A percentile compares a stretch with the other conserved stretches of the same genome.
Evolutionary conservation across 139 green algal genomes (phyloP).

Genomic region (Picochlorum sp.): DNA sequence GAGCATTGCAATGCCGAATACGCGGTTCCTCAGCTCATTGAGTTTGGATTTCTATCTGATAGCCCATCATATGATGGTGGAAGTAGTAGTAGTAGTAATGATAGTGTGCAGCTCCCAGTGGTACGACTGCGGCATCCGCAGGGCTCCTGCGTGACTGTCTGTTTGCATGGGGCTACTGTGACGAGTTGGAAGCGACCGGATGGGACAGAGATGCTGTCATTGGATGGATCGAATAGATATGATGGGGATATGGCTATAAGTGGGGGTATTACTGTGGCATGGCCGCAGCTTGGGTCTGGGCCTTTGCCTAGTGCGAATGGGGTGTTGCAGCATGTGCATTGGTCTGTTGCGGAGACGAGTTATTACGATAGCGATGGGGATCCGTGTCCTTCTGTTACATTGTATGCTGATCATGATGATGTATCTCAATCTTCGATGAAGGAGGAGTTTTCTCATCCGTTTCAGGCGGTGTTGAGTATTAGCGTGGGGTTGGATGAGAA

Average conservation of each 20-base stretch:
- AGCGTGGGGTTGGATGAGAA: constrained; percentile 6
- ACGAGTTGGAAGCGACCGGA: constrained; percentile 24
- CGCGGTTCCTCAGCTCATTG: constrained; percentile 13
- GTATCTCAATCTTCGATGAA: neutral
- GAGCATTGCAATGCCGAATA: constrained; percentile 31
- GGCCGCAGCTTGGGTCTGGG: constrained; percentile 25
- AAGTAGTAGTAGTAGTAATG: no score
- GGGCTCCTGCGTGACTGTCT: constrained; percentile 12
- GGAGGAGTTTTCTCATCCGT: constrained; percentile 27
- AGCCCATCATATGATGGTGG: no score
- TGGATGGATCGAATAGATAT: constrained; percentile 18
- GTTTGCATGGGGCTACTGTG: constrained; percentile 33
- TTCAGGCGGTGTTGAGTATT: constrained; percentile 29
- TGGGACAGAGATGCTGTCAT: constrained; percentile 29
- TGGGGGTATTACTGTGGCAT: constrained; percentile 30
- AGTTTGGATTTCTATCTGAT: constrained; percentile 10
- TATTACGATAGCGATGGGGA: constrained; percentile 3
- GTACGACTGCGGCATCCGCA: constrained; percentile 29
- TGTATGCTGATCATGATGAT: constrained; percentile 4
- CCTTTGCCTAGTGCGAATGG: constrained; percentile 25
- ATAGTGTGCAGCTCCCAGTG: constrained; percentile 12
- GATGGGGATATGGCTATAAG: constrained; percentile 23
- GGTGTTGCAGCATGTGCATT: constrained; percentile 33
- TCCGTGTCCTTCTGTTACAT: constrained; percentile 5
- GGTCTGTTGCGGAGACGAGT: constrained; percentile 26